Evolutionary conservation across 108 stramenopile genomes (phyloP).

Genomic region (Epithemia pelagica): DNA sequence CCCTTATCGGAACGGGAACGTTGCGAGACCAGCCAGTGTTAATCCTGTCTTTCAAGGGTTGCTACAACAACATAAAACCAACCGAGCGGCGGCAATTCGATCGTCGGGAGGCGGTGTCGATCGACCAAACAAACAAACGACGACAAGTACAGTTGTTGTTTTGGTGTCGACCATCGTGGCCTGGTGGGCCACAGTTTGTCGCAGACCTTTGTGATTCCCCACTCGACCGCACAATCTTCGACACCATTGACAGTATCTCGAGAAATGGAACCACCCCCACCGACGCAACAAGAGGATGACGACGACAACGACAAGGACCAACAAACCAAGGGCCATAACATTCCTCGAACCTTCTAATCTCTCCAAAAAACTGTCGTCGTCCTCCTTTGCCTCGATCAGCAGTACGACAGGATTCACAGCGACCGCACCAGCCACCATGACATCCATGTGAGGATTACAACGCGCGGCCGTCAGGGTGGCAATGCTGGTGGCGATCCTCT

Average conservation of each 20-base stretch:
- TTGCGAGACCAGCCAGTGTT: not conserved
- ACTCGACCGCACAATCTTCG: no score
- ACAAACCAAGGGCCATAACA: not conserved
- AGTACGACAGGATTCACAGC: no score
- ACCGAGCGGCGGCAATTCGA: slow-evolving; percentile 30
- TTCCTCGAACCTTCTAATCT: not conserved
- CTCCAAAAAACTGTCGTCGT: not conserved
- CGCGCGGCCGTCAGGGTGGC: not conserved
- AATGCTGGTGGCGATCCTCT: no score
- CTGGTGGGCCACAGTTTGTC: no score
- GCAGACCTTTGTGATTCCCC: no score
- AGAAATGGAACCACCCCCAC: not conserved
- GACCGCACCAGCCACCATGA: not conserved
- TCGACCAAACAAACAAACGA: no score
- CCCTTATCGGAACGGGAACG: not conserved
- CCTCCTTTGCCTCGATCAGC: not conserved
- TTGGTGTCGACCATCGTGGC: no score
- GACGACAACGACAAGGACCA: not conserved
- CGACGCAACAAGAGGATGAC: not conserved
- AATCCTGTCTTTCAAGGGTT: slow-evolving; percentile 41
- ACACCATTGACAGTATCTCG: no score
- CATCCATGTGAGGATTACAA: not conserved
- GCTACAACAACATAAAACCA: slow-evolving; percentile 15
- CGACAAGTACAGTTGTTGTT: no score
- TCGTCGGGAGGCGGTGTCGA: not conserved